Base-by-base conservation (phyloP, 805 yeast genomes). In the Candida schatavii region DNA sequence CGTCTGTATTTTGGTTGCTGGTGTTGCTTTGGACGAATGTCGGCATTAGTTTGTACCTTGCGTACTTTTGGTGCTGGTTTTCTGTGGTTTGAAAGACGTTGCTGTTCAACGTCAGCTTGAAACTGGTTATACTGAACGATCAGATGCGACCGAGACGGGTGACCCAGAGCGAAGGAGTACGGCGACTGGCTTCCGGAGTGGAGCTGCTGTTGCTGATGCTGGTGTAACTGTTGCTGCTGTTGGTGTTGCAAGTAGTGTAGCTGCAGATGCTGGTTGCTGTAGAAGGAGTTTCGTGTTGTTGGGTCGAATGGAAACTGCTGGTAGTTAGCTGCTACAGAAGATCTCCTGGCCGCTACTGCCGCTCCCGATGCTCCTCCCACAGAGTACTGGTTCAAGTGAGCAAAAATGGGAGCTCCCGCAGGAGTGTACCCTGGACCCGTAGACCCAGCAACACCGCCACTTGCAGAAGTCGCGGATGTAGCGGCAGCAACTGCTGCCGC, bases 1-100 rank as follows among this genome's bases (percentile, higher is more conserved):
- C 93, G 67, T 47, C 93, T 68, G 52, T 77, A 83, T 61, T 81
- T 81, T 2, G 90, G 90, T 38, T 73, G 76, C n/a, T 63, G 60
- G 53, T 85, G 82, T 3, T 74, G 45, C 11, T 68, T 62, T 0
- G 95, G 95, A n/a, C 65, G 67, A 45, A 85, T 62, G 41, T 85
- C 88, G n/a, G 64, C 46, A 39, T 61, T 66, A 36, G 63, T 58
- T 27, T 57, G 56, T 14, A 82, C 60, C 42, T 61, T 68, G 17
- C 59, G 54, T 47, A 77, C 73, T 38, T 59, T 65, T 1, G 91
- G 91, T 4, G 70, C 70, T 4, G 70, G 62, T 39, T 48, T 51
- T 31, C 35, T 31, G 21, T 22, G 35, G 18, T 17, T 51, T 37
- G 55, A 53, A 30, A 51, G 37, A 46, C 42, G 53, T 39, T 47